Evolutionary conservation across 176 grass and related monocot species (phyloP).

Genomic region (Carex parvula): DNA sequence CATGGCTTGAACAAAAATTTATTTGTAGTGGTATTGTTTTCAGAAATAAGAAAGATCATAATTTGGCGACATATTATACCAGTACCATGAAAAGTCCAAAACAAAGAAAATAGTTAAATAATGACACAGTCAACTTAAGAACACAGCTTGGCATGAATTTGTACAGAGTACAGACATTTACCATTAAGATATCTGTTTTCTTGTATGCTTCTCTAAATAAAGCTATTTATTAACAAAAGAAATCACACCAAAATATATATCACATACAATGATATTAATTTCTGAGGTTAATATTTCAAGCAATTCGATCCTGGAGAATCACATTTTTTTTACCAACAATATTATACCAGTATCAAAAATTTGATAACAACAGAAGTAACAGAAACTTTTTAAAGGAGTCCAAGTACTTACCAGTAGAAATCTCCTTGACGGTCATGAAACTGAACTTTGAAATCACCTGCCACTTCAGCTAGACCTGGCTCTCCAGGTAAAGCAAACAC

Average conservation of each 20-base stretch:
- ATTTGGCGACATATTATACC: background rate
- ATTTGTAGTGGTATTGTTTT: background rate
- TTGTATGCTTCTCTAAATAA: constrained; percentile 5
- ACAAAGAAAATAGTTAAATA: background rate
- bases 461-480: constrained; percentile 78
- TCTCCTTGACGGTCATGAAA: constrained; percentile 96
- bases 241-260: background rate
- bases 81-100: background rate
- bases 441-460: constrained; percentile 94
- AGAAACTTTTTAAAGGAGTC: constrained; percentile 6
- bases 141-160: background rate
- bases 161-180: background rate
- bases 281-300: background rate
- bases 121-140: background rate
- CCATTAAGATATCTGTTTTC: background rate
- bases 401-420: constrained; percentile 78
- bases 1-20: background rate
- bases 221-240: background rate
- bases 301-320: background rate
- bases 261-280: background rate
- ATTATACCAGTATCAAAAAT: background rate
- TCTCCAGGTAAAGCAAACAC: constrained; percentile 97
- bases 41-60: background rate
- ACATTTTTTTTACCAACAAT: constrained; percentile 10
- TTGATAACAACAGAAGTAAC: constrained; percentile 18